Base-by-base conservation (phyloP, 2,329 filamentous ascomycete species). In the Claviceps monticola region DNA sequence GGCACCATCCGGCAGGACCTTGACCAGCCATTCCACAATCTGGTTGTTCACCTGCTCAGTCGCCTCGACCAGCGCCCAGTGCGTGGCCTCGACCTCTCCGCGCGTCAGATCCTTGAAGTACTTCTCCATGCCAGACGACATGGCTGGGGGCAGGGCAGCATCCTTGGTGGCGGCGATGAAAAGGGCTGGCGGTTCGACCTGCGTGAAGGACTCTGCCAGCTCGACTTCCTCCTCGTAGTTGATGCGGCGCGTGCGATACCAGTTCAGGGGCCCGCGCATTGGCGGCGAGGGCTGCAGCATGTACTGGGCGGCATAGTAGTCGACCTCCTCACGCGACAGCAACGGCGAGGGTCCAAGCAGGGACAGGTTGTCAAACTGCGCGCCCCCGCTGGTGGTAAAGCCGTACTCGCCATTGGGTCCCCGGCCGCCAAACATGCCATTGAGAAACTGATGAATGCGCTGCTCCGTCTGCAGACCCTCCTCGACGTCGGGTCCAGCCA, bases 21-120 rank as follows among this genome's bases (percentile, higher is more conserved):
- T 74, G 54, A 57, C 54, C 47, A 94, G 58, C 78, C 89, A 95
- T 53, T 76, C 72, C 52, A 71, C 73, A 58, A 95, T 73, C 54
- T 82, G 70, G 48, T 63, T 65, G 66, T 96, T 96, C 3, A 88
- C 79, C 59, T 84, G 79, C 21, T 74, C 77, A 0, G 84, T 75
- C 56, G 78, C 79, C 71, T 95, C 80, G 72, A 80, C 83, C 63
- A 95, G 68, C 46, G 84, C 86, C 91, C 91, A 97, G 68, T 97
- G 93, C 17, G 75, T 72, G 0, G 84, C 76, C 38, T 82, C 51
- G 7, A 95, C 83, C 63, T 86, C 79, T 8, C 70, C 74, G 54
- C 75, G 73, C 7, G 78, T 84, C 61, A 94, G 66, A 46, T 80
- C 74, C 2, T 78, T 76, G 54, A 91, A 80, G 56, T 72, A 70